These are phyloP conservation scores for Xylariaceae sp. DNA, from an alignment of 2,329 filamentous ascomycete genomes.

Conservation along the genomic window DNA sequence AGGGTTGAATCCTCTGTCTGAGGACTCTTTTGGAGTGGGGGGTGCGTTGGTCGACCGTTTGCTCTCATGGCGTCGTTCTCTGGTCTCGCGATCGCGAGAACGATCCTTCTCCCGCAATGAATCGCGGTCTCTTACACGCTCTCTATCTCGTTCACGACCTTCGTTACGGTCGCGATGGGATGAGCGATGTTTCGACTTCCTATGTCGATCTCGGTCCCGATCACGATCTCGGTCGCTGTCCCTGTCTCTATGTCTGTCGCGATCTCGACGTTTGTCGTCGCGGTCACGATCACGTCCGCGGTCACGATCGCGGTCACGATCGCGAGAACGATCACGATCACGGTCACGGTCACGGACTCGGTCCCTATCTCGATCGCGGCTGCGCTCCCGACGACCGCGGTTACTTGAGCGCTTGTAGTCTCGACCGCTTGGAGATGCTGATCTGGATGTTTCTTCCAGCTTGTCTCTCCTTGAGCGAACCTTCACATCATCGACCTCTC, in stretches of 20 bases:
- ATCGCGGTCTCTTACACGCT: constrained; percentile 33
- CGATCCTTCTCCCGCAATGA: constrained; percentile 33
- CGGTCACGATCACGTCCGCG: constrained; percentile 37
- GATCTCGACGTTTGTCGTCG: constrained; percentile 32
- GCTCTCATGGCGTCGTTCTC: constrained; percentile 30
- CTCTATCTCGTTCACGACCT: constrained; percentile 38
- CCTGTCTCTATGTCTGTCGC: constrained; percentile 36
- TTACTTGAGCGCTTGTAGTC: constrained; percentile 35
- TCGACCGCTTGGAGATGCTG: constrained; percentile 51
- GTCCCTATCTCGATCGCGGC: constrained; percentile 34
- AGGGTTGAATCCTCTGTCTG: constrained; percentile 39
- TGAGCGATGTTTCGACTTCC: constrained; percentile 36
- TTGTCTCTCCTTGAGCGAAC: constrained; percentile 38
- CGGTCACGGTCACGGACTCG: constrained; percentile 39
- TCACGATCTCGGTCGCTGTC: constrained; percentile 27
- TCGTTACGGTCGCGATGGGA: constrained; percentile 41
- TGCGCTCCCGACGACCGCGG: constrained; percentile 31
- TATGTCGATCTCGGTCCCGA: constrained; percentile 31
- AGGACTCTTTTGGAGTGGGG: constrained; percentile 30
- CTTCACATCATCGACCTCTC: constrained; percentile 44
- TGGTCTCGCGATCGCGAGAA: constrained; percentile 35
- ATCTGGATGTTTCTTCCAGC: constrained; percentile 56
- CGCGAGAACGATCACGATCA: constrained; percentile 32
- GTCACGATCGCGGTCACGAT: constrained; percentile 31
- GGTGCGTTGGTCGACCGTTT: constrained; percentile 32